A percentile compares a stretch with the other conserved stretches of the same genome.
Conservation (phyloP, 164 flowering plant genomes). For the Sextonia rubra region DNA sequence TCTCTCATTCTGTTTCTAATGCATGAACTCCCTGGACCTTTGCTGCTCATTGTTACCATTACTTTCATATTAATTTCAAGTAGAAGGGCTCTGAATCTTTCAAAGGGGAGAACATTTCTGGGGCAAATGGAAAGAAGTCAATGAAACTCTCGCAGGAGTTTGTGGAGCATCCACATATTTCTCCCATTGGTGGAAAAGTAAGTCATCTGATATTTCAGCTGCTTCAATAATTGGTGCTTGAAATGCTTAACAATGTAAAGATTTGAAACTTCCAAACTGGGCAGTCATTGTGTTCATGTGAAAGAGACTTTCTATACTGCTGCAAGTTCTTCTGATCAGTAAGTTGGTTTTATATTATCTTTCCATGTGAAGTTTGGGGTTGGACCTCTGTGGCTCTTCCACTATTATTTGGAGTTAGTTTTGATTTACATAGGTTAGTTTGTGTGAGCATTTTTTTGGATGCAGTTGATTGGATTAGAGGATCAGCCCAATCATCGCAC, state of each 20-base stretch:
- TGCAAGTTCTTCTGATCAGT: background rate
- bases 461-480: too few species aligned
- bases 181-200: slow-evolving; percentile 91
- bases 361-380: background rate
- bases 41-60: background rate
- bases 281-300: background rate
- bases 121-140: slow-evolving; percentile 67
- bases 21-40: background rate
- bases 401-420: background rate
- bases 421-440: background rate
- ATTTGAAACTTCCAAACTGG: background rate
- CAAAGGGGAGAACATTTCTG: background rate
- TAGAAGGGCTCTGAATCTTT: slow-evolving; percentile 7
- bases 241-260: background rate
- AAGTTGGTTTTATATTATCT: background rate
- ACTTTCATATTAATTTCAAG: background rate
- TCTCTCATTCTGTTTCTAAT: background rate
- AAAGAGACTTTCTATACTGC: background rate
- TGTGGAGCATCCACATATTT: slow-evolving; percentile 52
- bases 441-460: background rate
- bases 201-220: slow-evolving; percentile 3
- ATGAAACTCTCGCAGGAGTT: slow-evolving; percentile 62
- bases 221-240: background rate
- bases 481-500: background rate
- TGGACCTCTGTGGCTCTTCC: background rate